These are phyloP conservation scores for Chrysoporthe cubensis DNA, from an alignment of 2,329 filamentous ascomycete genomes.

Conservation along the genomic window DNA sequence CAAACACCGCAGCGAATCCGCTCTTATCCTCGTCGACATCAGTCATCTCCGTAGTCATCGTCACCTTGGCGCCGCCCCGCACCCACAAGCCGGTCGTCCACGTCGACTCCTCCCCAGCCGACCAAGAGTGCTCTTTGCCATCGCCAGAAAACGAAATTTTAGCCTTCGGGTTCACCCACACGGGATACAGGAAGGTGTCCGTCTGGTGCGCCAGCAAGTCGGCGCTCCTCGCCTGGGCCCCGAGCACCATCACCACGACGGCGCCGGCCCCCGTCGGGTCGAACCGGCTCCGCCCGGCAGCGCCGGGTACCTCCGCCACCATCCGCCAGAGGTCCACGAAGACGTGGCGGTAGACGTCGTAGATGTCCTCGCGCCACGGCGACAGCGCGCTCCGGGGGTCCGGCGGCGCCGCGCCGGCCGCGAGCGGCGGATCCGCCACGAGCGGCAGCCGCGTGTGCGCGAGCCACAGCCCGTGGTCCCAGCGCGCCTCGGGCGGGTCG, in stretches of 20 bases:
- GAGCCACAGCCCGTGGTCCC: conserved; percentile 27
- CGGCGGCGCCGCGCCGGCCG: conserved; percentile 12
- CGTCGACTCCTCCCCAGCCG: conserved; percentile 16
- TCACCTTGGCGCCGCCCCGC: conserved; percentile 17
- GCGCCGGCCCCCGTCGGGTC: conserved; percentile 23
- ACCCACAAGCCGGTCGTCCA: conserved; percentile 30
- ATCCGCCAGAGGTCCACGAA: conserved; percentile 28
- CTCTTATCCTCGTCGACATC: conserved; percentile 14
- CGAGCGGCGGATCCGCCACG: conserved; percentile 17
- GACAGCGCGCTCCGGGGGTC: conserved; percentile 24
- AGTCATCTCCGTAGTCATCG: conserved; percentile 19
- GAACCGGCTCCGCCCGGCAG: conserved; percentile 16
- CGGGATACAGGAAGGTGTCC: conserved; percentile 29
- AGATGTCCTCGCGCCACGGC: conserved; percentile 27
- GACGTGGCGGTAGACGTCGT: conserved; percentile 28
- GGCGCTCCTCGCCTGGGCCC: conserved; percentile 13
- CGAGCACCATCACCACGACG: conserved; percentile 24
- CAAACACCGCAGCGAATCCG: conserved; percentile 26
- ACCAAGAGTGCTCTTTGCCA: conserved; percentile 14
- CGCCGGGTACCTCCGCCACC: conserved; percentile 8
- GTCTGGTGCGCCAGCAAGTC: conserved; percentile 20
- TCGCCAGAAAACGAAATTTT: conserved; percentile 8
- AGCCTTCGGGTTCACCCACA: conserved; percentile 22
- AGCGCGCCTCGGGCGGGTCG: conserved; percentile 15
- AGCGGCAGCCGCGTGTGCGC: conserved; percentile 20